These are phyloP conservation scores for Dactylellina parvicollis DNA, from an alignment of 2,329 filamentous ascomycete species.

Conservation along the genomic window DNA sequence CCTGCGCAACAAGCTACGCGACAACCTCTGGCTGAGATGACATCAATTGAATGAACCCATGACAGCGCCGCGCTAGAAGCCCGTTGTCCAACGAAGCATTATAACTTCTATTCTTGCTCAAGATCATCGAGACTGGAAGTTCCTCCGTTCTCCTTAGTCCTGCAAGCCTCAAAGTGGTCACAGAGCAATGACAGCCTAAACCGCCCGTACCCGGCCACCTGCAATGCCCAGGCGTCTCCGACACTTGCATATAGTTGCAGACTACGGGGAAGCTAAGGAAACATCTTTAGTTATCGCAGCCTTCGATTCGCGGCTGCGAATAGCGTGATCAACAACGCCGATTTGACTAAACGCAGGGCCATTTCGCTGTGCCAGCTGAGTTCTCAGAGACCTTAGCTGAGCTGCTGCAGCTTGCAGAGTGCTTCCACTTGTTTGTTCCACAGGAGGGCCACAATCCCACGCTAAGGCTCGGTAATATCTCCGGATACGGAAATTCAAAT, in stretches of 20 bases:
- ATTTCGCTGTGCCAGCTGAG: conserved; percentile 37
- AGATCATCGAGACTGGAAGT: conserved; percentile 34
- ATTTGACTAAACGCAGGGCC: conserved; percentile 22
- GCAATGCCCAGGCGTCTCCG: conserved; percentile 1
- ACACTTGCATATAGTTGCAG: neutral
- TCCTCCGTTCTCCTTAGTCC: conserved; percentile 25
- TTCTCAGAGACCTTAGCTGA: conserved; percentile 39
- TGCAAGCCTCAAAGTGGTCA: conserved; percentile 20
- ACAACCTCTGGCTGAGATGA: conserved; percentile 44
- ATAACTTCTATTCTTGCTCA: conserved; percentile 13
- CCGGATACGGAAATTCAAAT: conserved; percentile 39
- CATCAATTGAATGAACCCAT: conserved; percentile 20
- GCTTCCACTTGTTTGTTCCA: conserved; percentile 15
- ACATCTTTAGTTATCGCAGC: neutral
- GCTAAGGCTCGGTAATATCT: conserved; percentile 48
- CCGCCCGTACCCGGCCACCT: neutral
- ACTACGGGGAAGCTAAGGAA: neutral
- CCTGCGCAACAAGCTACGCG: neutral
- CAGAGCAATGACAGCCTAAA: conserved; percentile 11
- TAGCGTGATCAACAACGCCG: conserved; percentile 33
- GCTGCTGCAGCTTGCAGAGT: conserved; percentile 34
- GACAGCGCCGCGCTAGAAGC: neutral
- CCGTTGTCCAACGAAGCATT: neutral
- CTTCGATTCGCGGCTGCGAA: neutral
- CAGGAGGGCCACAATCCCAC: neutral